Percentiles rank a stretch among this genome's conserved stretches.
Evolutionary conservation across 176 grass and related monocot species (phyloP).

Genomic region (Oryza australiensis): DNA sequence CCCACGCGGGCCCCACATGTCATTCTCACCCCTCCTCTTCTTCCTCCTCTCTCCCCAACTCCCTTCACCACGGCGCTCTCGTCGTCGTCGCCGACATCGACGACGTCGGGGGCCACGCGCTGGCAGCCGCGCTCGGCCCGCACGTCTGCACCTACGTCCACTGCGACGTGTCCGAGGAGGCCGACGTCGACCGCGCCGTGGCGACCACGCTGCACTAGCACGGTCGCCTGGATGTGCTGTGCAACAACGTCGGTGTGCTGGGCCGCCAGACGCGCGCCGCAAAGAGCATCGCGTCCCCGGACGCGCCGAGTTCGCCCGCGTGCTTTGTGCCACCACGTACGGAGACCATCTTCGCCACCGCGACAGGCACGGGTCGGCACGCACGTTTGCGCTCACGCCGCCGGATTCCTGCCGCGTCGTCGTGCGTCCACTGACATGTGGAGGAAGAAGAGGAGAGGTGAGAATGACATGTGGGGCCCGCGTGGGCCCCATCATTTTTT

Average conservation of each 20-base stretch:
- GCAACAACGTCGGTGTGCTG: conserved; percentile 72
- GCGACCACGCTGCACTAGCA: conserved; percentile 31
- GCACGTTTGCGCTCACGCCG: too few relatives aligned
- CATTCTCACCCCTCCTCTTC: too few relatives aligned
- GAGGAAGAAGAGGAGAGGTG: too few relatives aligned
- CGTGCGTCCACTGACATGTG: too few relatives aligned
- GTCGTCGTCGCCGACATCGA: conserved; percentile 75
- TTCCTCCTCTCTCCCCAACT: too few relatives aligned
- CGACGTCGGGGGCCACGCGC: conserved; percentile 38
- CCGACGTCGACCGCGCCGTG: conserved; percentile 55
- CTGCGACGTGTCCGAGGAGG: conserved; percentile 64
- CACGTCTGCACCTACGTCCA: conserved; percentile 39
- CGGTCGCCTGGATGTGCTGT: conserved; percentile 60
- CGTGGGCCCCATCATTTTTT: too few relatives aligned
- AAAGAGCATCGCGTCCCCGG: conserved; percentile 59
- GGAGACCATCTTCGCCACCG: too few relatives aligned
- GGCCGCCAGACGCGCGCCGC: conserved; percentile 47
- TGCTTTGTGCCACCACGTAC: too few relatives aligned
- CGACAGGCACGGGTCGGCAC: too few relatives aligned
- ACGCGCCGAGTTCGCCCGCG: conserved; percentile 76
- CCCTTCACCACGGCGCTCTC: conserved; percentile 52
- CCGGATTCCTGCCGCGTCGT: too few relatives aligned
- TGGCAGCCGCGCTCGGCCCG: conserved; percentile 40
- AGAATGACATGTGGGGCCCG: too few relatives aligned
- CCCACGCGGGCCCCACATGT: too few relatives aligned